Evolutionary conservation across 164 flowering plant genomes (phyloP), one percentile per base, ranked within the genome.

Genomic region (Chimonanthus salicifolius): DNA sequence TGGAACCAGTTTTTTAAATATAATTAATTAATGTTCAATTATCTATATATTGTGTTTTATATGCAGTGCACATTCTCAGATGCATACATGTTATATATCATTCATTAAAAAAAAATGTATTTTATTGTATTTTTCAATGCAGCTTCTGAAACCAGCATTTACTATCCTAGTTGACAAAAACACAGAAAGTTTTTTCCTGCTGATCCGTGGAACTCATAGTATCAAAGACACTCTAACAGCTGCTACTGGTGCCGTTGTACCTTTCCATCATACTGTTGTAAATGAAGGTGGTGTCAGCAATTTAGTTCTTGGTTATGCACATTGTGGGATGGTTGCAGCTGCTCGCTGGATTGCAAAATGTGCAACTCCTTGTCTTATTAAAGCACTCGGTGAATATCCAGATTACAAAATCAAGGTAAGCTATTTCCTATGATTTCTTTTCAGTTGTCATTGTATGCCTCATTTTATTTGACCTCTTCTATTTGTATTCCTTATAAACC

Each of bases 241-340:
- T 84, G 99, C 84, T 51, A 95, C 99, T 60, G 99, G 99, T 68
- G 98, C 94, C 51, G 91, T 95, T 54, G 99, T 93, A 48, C 99
- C 99, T 48, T 95, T 95, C 73, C 99, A 95, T 85, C 99, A 95
- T 77, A 79, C 89, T 58, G 89, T 95, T 77, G 94, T 95, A 63
- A 78, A 82, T 82, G 96, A 89, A 72, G 97, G 97, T 73, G 99
- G 99, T 66, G 92, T 95, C 9, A 91, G 89, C 80, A 80, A 92
- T 76, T 82, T 93, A 77, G 94, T 93, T 78, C 81, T 95, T 76
- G 99, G 99, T 47, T 93, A 95, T 86, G 99, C 99, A 48, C 99
- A 95, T 82, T 87, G 99, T 81, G 99, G 99, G 71, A 93, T 95
- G 98, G 96, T 95, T 74, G 99, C 99, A 71, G 99, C 99, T 88